These are phyloP conservation scores for Mesembryanthemum crystallinum DNA, from an alignment of 148 eudicot genomes.

Conservation along the genomic window DNA sequence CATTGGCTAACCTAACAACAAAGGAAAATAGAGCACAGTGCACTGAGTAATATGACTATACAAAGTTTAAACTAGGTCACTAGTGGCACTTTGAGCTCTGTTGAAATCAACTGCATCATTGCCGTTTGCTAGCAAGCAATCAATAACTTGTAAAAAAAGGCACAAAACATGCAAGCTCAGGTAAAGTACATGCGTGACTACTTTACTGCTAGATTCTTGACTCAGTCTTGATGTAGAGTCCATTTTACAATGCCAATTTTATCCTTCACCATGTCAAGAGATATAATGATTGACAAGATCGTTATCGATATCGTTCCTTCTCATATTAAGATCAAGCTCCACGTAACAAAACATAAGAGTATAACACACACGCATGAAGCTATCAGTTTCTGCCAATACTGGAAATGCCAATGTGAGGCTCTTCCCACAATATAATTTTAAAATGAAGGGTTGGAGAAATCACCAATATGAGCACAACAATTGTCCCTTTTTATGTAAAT, in stretches of 20 bases:
- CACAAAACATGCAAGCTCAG: background rate
- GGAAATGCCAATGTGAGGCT: background rate
- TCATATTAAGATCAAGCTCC: background rate
- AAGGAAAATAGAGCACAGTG: background rate
- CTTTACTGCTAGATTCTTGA: background rate
- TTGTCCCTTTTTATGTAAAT: no score
- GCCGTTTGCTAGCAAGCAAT: background rate
- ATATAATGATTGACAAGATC: background rate
- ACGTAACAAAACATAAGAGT: background rate
- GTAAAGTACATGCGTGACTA: background rate
- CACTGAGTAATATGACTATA: background rate
- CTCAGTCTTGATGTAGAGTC: background rate
- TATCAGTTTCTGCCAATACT: background rate
- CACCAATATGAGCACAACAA: background rate
- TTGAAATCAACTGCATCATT: background rate
- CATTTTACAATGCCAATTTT: background rate
- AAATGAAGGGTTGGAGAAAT: background rate
- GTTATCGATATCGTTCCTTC: background rate
- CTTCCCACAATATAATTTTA: background rate
- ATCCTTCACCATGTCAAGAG: background rate
- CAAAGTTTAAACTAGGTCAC: background rate
- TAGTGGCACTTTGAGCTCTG: background rate
- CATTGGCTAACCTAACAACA: background rate
- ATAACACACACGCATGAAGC: background rate
- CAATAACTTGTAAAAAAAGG: background rate